Conservation (phyloP, 2,329 filamentous ascomycete species). For the Grosmannia penicillata region DNA sequence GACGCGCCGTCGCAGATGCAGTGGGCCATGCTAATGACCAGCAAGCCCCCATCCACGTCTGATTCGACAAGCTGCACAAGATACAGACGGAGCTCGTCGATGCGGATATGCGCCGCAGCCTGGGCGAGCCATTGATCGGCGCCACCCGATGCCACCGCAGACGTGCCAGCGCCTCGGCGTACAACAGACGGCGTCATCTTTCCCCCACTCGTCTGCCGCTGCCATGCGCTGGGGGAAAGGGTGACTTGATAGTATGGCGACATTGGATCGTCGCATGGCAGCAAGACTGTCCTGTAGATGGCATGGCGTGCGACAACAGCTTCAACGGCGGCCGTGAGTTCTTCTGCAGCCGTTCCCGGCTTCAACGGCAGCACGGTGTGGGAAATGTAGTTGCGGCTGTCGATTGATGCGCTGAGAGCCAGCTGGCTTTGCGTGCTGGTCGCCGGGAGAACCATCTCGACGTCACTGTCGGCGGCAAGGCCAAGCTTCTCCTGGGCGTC, state of each 20-base stretch:
- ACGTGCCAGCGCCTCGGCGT: too few relatives aligned
- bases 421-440: slow-evolving; percentile 20
- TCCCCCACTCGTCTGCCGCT: neutral
- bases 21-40: slow-evolving; percentile 16
- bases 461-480: slow-evolving; percentile 1
- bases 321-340: slow-evolving; percentile 14
- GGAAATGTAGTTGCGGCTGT: slow-evolving; percentile 17
- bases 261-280: slow-evolving; percentile 17
- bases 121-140: slow-evolving; percentile 5
- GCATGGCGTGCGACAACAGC: slow-evolving; percentile 14
- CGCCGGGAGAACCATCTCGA: slow-evolving; percentile 17
- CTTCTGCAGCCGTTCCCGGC: slow-evolving; percentile 10
- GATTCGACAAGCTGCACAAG: slow-evolving; percentile 13
- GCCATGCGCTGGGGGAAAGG: slow-evolving; percentile 9
- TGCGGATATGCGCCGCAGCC: slow-evolving; percentile 11
- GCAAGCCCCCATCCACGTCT: neutral
- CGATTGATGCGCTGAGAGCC: slow-evolving; percentile 18
- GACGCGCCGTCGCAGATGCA: slow-evolving; percentile 22
- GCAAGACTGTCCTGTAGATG: slow-evolving; percentile 19
- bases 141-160: too few relatives aligned
- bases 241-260: slow-evolving; percentile 21
- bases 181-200: too few relatives aligned
- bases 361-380: slow-evolving; percentile 16
- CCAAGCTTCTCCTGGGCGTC: neutral
- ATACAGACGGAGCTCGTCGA: slow-evolving; percentile 8